These are phyloP conservation scores for Crepidotus variabilis DNA, from an alignment of 768 basidiomycete species.

Conservation along the genomic window DNA sequence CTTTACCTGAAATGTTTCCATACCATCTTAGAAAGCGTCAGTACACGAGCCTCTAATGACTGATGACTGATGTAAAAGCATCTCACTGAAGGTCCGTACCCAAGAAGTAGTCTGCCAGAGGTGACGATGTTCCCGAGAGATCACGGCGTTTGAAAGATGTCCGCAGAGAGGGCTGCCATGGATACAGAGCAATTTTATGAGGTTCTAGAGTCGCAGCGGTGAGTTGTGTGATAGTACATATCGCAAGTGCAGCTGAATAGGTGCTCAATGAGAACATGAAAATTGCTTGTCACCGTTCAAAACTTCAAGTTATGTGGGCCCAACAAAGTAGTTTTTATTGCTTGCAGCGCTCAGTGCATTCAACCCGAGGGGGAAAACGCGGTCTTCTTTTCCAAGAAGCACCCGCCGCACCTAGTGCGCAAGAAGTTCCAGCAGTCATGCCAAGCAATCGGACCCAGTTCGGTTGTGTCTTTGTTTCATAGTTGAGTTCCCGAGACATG, in stretches of 20 bases:
- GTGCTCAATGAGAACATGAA: too few relatives aligned
- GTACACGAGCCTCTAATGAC: not conserved
- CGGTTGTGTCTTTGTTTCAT: not conserved
- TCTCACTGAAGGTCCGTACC: constrained; percentile 57
- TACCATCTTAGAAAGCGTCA: constrained; percentile 37
- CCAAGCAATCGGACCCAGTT: not conserved
- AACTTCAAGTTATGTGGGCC: too few relatives aligned
- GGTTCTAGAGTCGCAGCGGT: constrained; percentile 7
- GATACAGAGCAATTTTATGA: constrained; percentile 28
- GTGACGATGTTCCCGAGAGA: constrained; percentile 35
- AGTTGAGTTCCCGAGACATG: not conserved
- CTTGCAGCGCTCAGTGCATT: too few relatives aligned
- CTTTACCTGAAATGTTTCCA: constrained; percentile 44
- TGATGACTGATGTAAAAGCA: not conserved
- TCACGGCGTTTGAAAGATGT: constrained; percentile 27
- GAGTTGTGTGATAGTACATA: not conserved
- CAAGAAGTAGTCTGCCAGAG: constrained; percentile 48
- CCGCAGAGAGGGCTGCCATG: constrained; percentile 19
- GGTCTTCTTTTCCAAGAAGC: too few relatives aligned
- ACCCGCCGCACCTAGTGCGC: too few relatives aligned
- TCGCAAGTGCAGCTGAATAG: too few relatives aligned
- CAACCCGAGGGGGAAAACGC: too few relatives aligned
- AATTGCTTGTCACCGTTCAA: too few relatives aligned
- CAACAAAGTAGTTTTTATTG: too few relatives aligned
- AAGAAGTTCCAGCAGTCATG: too few relatives aligned